These are phyloP conservation scores for Rhodotorula sp. DNA, from an alignment of 1,284 basidiomycete genomes.

Conservation along the genomic window DNA sequence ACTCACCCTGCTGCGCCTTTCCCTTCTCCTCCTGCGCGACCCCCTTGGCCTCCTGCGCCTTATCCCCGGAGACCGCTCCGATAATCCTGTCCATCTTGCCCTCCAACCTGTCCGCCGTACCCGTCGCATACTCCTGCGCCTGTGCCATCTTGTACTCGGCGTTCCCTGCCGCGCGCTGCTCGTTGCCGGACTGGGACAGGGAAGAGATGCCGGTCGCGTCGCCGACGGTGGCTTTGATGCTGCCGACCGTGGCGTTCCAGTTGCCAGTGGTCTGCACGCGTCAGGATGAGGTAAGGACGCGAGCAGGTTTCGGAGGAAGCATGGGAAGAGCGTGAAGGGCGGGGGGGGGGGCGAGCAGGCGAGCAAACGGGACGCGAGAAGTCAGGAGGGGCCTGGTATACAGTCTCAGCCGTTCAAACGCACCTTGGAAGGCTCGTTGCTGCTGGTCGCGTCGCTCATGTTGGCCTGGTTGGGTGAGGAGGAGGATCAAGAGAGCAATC, in stretches of 20 bases:
- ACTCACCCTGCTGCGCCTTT: constrained; percentile 31
- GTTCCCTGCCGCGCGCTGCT: constrained; percentile 28
- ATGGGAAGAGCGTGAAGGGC: background rate
- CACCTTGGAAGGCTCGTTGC: constrained; percentile 24
- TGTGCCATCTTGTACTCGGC: constrained; percentile 35
- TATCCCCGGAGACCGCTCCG: constrained; percentile 34
- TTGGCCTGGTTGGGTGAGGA: background rate
- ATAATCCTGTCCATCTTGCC: constrained; percentile 37
- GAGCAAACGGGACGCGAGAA: background rate
- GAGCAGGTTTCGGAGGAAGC: too few species aligned
- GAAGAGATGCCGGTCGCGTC: constrained; percentile 19
- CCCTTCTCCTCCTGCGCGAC: constrained; percentile 27
- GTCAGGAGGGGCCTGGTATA: too few species aligned
- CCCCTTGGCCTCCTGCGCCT: constrained; percentile 23
- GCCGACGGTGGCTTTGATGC: constrained; percentile 27
- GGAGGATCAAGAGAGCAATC: background rate
- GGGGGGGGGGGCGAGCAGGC: background rate
- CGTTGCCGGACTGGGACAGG: constrained; percentile 19
- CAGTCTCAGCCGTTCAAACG: too few species aligned
- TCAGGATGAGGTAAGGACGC: too few species aligned
- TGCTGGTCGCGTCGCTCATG: background rate
- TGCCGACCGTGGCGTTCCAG: constrained; percentile 29
- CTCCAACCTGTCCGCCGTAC: constrained; percentile 23
- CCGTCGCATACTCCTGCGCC: constrained; percentile 27
- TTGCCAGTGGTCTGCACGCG: constrained; percentile 20